Percentiles rank a stretch among this genome's conserved stretches.
These are phyloP conservation scores for Isabelozyma gotoi DNA, from an alignment of 805 yeast genomes.

Conservation along the genomic window DNA sequence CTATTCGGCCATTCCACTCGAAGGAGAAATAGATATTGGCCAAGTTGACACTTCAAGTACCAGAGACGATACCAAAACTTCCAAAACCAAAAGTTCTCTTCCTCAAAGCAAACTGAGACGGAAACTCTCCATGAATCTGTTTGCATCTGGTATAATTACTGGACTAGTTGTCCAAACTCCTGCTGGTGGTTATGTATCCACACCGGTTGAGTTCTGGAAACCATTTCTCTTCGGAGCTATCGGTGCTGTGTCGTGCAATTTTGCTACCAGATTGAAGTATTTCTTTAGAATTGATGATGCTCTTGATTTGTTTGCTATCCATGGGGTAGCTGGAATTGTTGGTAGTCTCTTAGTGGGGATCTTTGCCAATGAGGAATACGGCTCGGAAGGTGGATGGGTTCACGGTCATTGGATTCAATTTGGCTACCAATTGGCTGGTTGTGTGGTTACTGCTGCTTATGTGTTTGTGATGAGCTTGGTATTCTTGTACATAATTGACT, in stretches of 20 bases:
- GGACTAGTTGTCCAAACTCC: slow-evolving; percentile 45
- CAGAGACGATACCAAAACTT: background rate
- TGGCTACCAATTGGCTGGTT: slow-evolving; percentile 39
- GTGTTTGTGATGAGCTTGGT: slow-evolving; percentile 31
- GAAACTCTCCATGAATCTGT: slow-evolving; percentile 37
- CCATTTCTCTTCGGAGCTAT: slow-evolving; percentile 37
- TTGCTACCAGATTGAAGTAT: slow-evolving; percentile 41
- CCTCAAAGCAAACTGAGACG: slow-evolving; percentile 14
- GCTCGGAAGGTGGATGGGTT: slow-evolving; percentile 42
- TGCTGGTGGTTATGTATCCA: slow-evolving; percentile 40
- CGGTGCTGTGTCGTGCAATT: slow-evolving; percentile 36
- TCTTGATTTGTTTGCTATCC: slow-evolving; percentile 43
- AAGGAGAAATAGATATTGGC: slow-evolving; percentile 10
- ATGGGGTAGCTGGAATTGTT: slow-evolving; percentile 40
- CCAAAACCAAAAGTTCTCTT: background rate
- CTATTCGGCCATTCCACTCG: slow-evolving; percentile 39
- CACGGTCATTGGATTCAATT: slow-evolving; percentile 39
- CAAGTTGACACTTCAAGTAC: background rate
- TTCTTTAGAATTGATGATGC: slow-evolving; percentile 41
- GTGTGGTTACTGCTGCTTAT: slow-evolving; percentile 32
- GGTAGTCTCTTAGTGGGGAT: slow-evolving; percentile 43
- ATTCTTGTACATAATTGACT: slow-evolving; percentile 35
- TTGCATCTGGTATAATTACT: slow-evolving; percentile 39
- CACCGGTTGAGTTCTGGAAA: slow-evolving; percentile 39
- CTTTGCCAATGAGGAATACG: slow-evolving; percentile 32